These are phyloP conservation scores for Fusarium torreyae DNA, from an alignment of 2,329 filamentous ascomycete genomes.

Conservation along the genomic window DNA sequence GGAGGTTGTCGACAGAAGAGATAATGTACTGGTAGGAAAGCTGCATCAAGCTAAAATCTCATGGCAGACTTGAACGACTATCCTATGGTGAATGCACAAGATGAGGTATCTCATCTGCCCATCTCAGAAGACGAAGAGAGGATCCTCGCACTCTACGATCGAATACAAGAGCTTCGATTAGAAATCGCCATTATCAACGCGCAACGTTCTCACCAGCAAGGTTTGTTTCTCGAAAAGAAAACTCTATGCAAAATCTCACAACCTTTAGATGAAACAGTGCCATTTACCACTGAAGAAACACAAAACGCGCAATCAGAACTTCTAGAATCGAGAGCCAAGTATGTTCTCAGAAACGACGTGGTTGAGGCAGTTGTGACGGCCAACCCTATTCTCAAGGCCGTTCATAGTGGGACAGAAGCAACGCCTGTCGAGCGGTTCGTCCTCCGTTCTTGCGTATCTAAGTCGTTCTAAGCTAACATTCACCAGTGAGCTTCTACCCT, in stretches of 20 bases:
- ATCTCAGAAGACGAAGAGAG: conserved; percentile 77
- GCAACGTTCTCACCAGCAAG: conserved; percentile 56
- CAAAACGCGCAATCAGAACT: conserved; percentile 75
- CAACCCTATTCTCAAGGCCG: conserved; percentile 82
- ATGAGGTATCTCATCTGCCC: conserved; percentile 61
- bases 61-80: conserved; percentile 52
- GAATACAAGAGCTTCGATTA: conserved; percentile 78
- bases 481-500: conserved; percentile 74
- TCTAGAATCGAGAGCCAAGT: conserved; percentile 78
- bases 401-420: conserved; percentile 77
- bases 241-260: conserved; percentile 29
- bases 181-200: conserved; percentile 78
- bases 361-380: conserved; percentile 78
- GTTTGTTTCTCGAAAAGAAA: conserved; percentile 48
- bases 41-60: not conserved
- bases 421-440: conserved; percentile 78
- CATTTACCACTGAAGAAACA: conserved; percentile 65
- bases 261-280: conserved; percentile 45
- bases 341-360: conserved; percentile 78
- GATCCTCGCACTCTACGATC: conserved; percentile 79
- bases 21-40: not conserved
- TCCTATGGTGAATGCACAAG: conserved; percentile 46
- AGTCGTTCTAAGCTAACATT: conserved; percentile 20
- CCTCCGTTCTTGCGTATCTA: not conserved
- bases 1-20: conserved; percentile 3